Conservation (phyloP, 306 rosid genomes). For the Prunus salicina region DNA sequence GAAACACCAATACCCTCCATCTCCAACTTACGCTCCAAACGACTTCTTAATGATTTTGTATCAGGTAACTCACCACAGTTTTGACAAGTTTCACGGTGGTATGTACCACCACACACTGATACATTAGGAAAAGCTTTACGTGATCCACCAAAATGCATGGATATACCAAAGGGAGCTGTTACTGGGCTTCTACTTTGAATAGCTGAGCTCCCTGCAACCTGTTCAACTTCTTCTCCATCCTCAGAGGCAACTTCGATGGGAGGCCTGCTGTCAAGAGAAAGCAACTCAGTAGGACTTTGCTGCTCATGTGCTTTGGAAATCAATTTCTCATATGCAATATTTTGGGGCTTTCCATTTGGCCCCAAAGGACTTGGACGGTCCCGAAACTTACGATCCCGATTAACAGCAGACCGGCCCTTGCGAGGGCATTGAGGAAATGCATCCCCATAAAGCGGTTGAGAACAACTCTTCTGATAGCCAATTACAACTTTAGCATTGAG, state of each 20-base stretch:
- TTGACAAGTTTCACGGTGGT: conserved; percentile 61
- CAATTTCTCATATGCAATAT: conserved; percentile 37
- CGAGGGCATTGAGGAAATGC: conserved; percentile 42
- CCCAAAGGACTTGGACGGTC: conserved; percentile 60
- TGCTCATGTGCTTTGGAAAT: conserved; percentile 59
- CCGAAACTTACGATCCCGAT: conserved; percentile 38
- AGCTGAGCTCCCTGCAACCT: conserved; percentile 75
- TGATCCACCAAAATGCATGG: conserved; percentile 27
- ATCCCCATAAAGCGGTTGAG: conserved; percentile 47
- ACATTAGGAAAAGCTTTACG: conserved; percentile 50
- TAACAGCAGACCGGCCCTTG: conserved; percentile 46
- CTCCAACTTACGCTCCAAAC: conserved; percentile 69
- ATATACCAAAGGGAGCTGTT: conserved; percentile 87
- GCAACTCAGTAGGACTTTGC: conserved; percentile 87
- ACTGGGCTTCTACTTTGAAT: conserved; percentile 90
- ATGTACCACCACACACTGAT: conserved; percentile 31
- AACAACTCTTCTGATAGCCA: conserved; percentile 39
- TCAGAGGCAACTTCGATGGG: conserved; percentile 78
- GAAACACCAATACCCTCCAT: conserved; percentile 53
- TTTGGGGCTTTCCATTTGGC: conserved; percentile 55
- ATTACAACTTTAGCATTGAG: conserved; percentile 44
- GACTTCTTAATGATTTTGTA: conserved; percentile 57
- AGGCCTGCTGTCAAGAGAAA: conserved; percentile 93
- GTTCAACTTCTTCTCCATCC: conserved; percentile 99
- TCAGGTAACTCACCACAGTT: conserved; percentile 66